Evolutionary conservation across 2,329 filamentous ascomycete genomes (phyloP), one percentile per base, ranked within the genome.

Genomic region (Raffaelea ambrosiae): DNA sequence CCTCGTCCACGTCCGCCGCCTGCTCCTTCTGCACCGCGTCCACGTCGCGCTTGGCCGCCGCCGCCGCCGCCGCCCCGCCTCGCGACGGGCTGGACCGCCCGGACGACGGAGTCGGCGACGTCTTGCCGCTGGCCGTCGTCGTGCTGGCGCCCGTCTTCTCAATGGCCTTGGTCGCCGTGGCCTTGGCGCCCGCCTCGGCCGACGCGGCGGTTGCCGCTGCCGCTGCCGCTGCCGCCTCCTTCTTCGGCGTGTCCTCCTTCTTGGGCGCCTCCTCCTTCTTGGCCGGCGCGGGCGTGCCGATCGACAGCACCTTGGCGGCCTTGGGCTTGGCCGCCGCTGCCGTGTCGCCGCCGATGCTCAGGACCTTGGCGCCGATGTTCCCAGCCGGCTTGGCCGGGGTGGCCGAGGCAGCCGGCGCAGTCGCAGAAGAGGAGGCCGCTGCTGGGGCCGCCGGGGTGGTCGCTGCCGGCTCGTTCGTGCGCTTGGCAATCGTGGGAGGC

Each of bases 11-110:
- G 63, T 87, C 84, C 20, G 84, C 84, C 3, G 78, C 74, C 63
- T 95, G 87, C 61, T 91, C 85, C 67, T 90, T 86, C 52, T 85
- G 78, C 49, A 98, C 86, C 33, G 86, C 82, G 63, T 94, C 88
- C n/a, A 77, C 82, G 53, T 89, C 85, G 53, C 86, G 83, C 14
- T 65, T 57, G 38, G 67, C 72, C 61, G 44, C 75, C 76, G 31
- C 18, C 29, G 26, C 29, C 18, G 19, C 42, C 23, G 39, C 71
- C n/a, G 44, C 75, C 76, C n/a, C n/a, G n/a, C n/a, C 76, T 45
- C 73, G 73, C 48, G 88, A 79, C 9, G 89, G 88, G 62, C 88
- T 95, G 35, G 85, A 88, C 46, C 88, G 81, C 42, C 90, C 91
- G 11, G 88, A 93, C 1, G 86, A 86, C 9, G 87, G 86, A 5